Base-by-base conservation (phyloP, 2,329 filamentous ascomycete genomes). In the Paraconiothyrium sp. region DNA sequence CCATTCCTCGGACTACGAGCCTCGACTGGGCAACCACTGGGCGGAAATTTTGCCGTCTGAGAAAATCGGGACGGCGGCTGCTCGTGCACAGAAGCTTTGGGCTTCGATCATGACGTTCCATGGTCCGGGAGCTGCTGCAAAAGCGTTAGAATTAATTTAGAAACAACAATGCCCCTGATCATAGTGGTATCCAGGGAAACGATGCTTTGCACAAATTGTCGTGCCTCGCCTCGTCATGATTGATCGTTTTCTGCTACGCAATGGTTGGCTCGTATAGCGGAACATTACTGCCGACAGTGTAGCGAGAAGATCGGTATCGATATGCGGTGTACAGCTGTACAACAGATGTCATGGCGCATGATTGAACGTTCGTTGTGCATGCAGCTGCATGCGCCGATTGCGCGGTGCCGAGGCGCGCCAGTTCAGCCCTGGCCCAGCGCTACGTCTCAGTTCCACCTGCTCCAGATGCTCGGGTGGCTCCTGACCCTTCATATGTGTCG, bases 261-360 rank as follows among this genome's bases (percentile, higher is more conserved):
- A 27, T n/a, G 24, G 16, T 9, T 16, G 9, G 35, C 9, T 60
- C 35, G 54, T 49, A 49, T 20, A 20, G 6, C n/a, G 27, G 20
- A 43, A 61, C 63, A 54, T 43, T 56, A 63, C 51, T 62, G 65
- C 65, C 59, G 63, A 66, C 58, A 59, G 57, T 41, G 44, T 52
- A 52, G 49, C 65, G 60, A 57, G 44, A 60, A 54, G 58, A 56
- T 60, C 50, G 35, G 24, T 30, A 54, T 41, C 20, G 50, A 60
- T 39, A 61, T 64, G 67, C 73, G 70, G 71, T 73, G 68, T 73
- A 70, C 69, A 74, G 64, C 70, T 72, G 70, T 67, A 67, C 41
- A 67, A 63, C 62, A 63, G 64, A 71, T 72, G 72, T 76, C 74
- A 75, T 73, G 65, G 50, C 72, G 73, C 73, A 72, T 63, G 30